Base-by-base conservation (phyloP, 805 yeast genomes). In the Priceomyces haplophilus region DNA sequence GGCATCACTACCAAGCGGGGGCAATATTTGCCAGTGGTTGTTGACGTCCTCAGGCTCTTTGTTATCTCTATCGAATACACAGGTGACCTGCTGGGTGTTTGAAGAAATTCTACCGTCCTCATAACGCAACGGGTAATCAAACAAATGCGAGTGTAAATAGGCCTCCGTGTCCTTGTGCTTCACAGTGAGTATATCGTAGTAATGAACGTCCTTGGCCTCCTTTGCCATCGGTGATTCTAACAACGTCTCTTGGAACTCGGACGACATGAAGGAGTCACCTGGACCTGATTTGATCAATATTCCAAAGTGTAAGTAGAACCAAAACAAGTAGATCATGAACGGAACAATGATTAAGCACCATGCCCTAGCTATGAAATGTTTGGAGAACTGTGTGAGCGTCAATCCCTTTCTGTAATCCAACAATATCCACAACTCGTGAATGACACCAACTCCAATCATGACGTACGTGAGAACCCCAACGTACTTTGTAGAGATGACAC, bases 41-140 rank as follows among this genome's bases (percentile, higher is more conserved):
- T 88, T 87, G 6, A 58, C 48, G 48, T 82, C 89, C 11, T 64
- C 68, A 1, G 52, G 45, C 19, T 51, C 63, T 1, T 42, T 45
- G 23, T 48, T 53, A n/a, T 58, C 41, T 19, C 69, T 76, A 38
- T 71, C 72, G 45, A 71, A 65, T 23, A 69, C 63, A 54, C 87
- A 83, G 3, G 97, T 89, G 36, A 93, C 96, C 67, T 90, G 97
- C 70, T 93, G 98, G 45, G 93, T 89, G 62, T 87, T 84, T 5
- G 97, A 88, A 1, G 97, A 89, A 39, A 93, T 75, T 68, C 99
- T 83, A 7, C 98, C 98, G 62, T 93, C 97, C 47, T 90, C 96
- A 58, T 93, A 93, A 61, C 98, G 83, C 52, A 89, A 72, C 31
- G 98, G 98, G 62, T 90, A 93, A 33, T 66, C 65, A 38, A 70